These are phyloP conservation scores for Monosporozyma siamensis DNA, from an alignment of 805 yeast species.

Conservation along the genomic window DNA sequence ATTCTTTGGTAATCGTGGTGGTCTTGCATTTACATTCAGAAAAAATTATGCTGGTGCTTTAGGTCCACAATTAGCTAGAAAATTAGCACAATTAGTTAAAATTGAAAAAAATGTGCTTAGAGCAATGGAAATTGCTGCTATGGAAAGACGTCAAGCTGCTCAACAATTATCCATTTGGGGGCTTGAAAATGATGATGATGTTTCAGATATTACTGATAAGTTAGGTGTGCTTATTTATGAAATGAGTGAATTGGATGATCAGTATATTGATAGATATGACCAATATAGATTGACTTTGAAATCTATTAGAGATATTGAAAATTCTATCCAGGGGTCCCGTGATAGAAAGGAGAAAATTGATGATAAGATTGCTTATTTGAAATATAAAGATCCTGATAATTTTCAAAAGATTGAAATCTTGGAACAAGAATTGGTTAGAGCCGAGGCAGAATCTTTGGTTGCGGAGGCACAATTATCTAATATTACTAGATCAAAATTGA, in stretches of 20 bases:
- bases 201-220: slow-evolving; percentile 78
- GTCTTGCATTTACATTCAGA: slow-evolving; percentile 46
- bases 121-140: slow-evolving; percentile 65
- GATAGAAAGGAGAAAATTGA: slow-evolving; percentile 80
- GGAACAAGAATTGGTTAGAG: slow-evolving; percentile 85
- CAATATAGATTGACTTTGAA: slow-evolving; percentile 77
- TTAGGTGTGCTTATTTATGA: slow-evolving; percentile 76
- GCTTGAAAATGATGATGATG: slow-evolving; percentile 77
- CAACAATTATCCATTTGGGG: slow-evolving; percentile 82
- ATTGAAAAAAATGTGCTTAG: slow-evolving; percentile 77
- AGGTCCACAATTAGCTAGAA: slow-evolving; percentile 73
- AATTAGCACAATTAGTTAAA: slow-evolving; percentile 63
- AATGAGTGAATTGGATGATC: slow-evolving; percentile 79
- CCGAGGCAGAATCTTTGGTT: slow-evolving; percentile 84
- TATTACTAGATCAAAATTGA: slow-evolving; percentile 78
- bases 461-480: slow-evolving; percentile 88
- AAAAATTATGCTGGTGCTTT: slow-evolving; percentile 66
- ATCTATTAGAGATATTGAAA: slow-evolving; percentile 75
- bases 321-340: slow-evolving; percentile 79
- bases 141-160: slow-evolving; percentile 74
- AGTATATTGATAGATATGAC: slow-evolving; percentile 77
- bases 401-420: slow-evolving; percentile 64
- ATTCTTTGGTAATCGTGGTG: slow-evolving; percentile 89
- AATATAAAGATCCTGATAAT: slow-evolving; percentile 73
- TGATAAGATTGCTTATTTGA: slow-evolving; percentile 73